phyloP scores from a whole-genome alignment of 2,329 filamentous ascomycete genomes.

The Gaeumannomyces sp. region DNA sequence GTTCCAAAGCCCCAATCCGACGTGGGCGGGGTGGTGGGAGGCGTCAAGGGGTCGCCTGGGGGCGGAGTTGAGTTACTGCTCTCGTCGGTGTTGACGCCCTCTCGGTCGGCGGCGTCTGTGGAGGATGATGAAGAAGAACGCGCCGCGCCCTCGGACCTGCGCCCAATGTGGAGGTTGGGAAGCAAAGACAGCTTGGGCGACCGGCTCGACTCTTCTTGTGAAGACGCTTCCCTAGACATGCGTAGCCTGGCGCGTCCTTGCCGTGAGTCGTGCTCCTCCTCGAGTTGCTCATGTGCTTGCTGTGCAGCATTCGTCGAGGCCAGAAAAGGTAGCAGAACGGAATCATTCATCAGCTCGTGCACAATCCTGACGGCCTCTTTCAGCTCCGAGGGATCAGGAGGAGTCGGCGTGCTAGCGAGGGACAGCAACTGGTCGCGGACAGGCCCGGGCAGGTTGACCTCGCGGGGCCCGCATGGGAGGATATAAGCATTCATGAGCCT shows the following conservation, averaged over 20 bases:
- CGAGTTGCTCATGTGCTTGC: slow-evolving; percentile 20
- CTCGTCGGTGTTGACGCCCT: slow-evolving; percentile 54
- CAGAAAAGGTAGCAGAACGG: slow-evolving; percentile 85
- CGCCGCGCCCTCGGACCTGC: slow-evolving; percentile 28
- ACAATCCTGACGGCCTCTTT: slow-evolving; percentile 82
- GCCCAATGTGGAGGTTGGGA: slow-evolving; percentile 34
- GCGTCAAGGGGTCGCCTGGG: slow-evolving; percentile 60
- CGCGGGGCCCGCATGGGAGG: slow-evolving; percentile 72
- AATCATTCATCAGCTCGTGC: slow-evolving; percentile 96
- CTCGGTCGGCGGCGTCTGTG: slow-evolving; percentile 36
- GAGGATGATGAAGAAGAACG: slow-evolving; percentile 40
- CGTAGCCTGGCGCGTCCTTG: slow-evolving; percentile 34
- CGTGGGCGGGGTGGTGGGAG: slow-evolving; percentile 65
- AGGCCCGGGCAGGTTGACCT: slow-evolving; percentile 83
- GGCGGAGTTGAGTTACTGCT: slow-evolving; percentile 53
- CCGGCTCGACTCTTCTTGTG: slow-evolving; percentile 31
- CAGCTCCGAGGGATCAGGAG: slow-evolving; percentile 68
- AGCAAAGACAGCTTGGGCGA: slow-evolving; percentile 39
- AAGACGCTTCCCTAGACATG: slow-evolving; percentile 29
- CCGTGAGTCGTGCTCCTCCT: slow-evolving; percentile 28
- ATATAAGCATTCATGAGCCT: slow-evolving; percentile 89
- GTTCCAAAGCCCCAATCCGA: slow-evolving; percentile 48
- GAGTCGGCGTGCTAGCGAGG: slow-evolving; percentile 50
- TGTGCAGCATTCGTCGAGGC: slow-evolving; percentile 49
- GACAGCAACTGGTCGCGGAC: slow-evolving; percentile 76